These are phyloP conservation scores for Effrenium voratum DNA, from an alignment of 73 alveolate species.

Conservation along the genomic window DNA sequence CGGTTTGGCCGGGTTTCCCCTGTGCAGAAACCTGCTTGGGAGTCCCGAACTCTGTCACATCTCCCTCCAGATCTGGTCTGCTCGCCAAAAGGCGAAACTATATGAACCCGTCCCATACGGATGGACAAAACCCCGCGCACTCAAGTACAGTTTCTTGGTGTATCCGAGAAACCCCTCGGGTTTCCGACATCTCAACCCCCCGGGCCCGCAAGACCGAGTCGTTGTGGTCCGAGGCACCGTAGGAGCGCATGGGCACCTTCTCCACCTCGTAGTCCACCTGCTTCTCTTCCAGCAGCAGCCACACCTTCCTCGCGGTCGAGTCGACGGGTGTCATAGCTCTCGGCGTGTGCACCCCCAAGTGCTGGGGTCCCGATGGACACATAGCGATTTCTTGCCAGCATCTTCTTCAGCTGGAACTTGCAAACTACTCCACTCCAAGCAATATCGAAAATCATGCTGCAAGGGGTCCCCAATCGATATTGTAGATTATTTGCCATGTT, in stretches of 20 bases:
- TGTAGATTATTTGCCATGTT: too few species aligned
- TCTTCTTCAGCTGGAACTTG: background rate
- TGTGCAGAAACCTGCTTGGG: too few species aligned
- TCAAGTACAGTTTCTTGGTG: background rate
- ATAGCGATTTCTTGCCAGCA: too few species aligned
- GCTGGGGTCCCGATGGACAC: background rate
- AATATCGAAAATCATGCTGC: too few species aligned
- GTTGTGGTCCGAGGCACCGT: slow-evolving; percentile 15
- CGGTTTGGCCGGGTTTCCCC: too few species aligned
- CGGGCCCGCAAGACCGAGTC: background rate
- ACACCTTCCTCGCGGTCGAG: slow-evolving; percentile 78
- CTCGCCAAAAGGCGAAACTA: too few species aligned
- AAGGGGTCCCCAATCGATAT: too few species aligned
- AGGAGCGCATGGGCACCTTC: slow-evolving; percentile 91
- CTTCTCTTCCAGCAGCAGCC: slow-evolving; percentile 93
- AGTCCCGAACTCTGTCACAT: too few species aligned
- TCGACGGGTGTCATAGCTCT: too few species aligned
- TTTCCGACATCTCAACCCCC: background rate
- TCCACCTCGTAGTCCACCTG: slow-evolving; percentile 63
- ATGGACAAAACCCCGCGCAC: too few species aligned
- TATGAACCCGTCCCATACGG: too few species aligned
- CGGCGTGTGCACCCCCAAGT: background rate
- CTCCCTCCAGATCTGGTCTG: too few species aligned
- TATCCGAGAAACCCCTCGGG: background rate
- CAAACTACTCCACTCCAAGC: background rate